Conservation (phyloP, 2,329 filamentous ascomycete genomes). For the Purpureocillium lavendulum region DNA sequence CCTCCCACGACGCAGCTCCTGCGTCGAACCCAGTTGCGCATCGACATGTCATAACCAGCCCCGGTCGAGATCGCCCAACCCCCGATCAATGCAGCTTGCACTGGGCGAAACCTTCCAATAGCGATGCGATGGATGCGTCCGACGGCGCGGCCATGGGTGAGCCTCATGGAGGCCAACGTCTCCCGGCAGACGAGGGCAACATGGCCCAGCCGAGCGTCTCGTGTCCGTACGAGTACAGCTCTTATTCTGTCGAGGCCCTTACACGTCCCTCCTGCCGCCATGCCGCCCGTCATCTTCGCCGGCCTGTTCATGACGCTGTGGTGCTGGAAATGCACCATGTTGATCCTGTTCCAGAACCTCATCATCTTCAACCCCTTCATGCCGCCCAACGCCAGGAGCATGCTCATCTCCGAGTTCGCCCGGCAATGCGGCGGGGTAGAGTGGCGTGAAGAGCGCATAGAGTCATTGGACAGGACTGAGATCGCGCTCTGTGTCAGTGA, state of each 20-base stretch:
- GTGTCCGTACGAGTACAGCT: too few species aligned
- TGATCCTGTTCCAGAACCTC: slow-evolving; percentile 70
- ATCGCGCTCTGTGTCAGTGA: slow-evolving; percentile 52
- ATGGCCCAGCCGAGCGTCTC: neutral
- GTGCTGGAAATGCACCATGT: slow-evolving; percentile 61
- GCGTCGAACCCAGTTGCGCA: slow-evolving; percentile 15
- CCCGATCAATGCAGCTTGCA: too few species aligned
- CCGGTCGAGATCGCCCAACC: neutral
- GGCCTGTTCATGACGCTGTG: slow-evolving; percentile 59
- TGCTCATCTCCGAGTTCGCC: slow-evolving; percentile 58
- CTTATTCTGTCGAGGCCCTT: slow-evolving; percentile 13
- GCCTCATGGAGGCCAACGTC: too few species aligned
- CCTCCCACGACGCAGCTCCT: slow-evolving; percentile 9
- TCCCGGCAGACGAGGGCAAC: neutral
- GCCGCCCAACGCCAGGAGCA: slow-evolving; percentile 60
- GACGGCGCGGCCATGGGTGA: too few species aligned
- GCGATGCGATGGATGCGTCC: slow-evolving; percentile 1
- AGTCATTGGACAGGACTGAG: slow-evolving; percentile 55
- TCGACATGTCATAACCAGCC: slow-evolving; percentile 19
- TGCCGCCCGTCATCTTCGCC: slow-evolving; percentile 59
- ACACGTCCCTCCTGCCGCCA: slow-evolving; percentile 32
- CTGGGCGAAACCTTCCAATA: too few species aligned
- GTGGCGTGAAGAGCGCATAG: slow-evolving; percentile 58
- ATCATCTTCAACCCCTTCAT: slow-evolving; percentile 76
- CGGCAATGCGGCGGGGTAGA: slow-evolving; percentile 49